Base-by-base conservation (phyloP, 2,329 filamentous ascomycete genomes). In the Malbranchea zuffiana region DNA sequence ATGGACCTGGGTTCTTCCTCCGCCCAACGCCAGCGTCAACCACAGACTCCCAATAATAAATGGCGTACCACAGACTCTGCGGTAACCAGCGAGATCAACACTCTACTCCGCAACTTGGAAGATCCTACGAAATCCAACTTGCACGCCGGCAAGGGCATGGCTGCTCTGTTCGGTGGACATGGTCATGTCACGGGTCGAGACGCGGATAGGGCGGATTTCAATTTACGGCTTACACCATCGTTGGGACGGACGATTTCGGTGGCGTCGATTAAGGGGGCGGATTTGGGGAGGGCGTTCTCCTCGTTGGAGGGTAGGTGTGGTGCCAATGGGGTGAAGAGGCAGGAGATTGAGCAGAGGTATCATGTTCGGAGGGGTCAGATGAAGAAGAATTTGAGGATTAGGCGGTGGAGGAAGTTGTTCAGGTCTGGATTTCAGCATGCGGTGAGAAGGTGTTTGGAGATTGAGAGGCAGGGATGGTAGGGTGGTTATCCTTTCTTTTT, bases 391-490 rank as follows among this genome's bases (percentile, higher is more conserved):
- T 24, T 57, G 43, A 51, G 52, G 38, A 55, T 52, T 37, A 32
- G 47, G 39, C 48, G 63, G 40, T 67, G 63, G 64, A 57, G 60
- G 48, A 59, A 51, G 40, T 40, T 65, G 49, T 67, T 67, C 43
- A 60, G 57, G 46, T 58, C 55, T 33, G 63, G 61, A 8, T 67
- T 66, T 46, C 42, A 56, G 39, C 46, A 54, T 28, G 65, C 63
- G 38, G 59, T 65, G 42, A 46, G 38, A 27, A 57, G 57, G 49
- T 62, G 66, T 38, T 49, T 62, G 47, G 54, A 54, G 36, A 63
- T 67, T 62, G 58, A 58, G 45, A 52, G 51, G 13, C 64, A 67
- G 51, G 64, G 64, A 8, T 67, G 64, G 64, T 67, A 55, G 44
- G 24, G 32, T 23, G 21, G 11, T 7, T 11, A 27, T 35, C n/a